Percentiles rank a stretch among this genome's conserved stretches.
phyloP scores from a whole-genome alignment of 495 filamentous ascomycete genomes.

The Cudoniella acicularis region DNA sequence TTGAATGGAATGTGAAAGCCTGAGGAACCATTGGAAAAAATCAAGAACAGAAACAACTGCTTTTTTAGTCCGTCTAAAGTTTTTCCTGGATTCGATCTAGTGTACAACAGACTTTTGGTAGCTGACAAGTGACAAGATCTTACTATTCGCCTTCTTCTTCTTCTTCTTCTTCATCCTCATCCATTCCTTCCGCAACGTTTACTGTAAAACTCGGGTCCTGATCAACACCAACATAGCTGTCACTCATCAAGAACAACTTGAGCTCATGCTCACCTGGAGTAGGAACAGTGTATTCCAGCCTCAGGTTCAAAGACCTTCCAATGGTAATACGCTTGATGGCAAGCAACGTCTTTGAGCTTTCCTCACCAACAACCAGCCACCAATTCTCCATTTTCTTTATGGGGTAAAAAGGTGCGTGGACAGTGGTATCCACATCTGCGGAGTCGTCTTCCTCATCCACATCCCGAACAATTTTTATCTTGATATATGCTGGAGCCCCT shows the following conservation, averaged over 20 bases:
- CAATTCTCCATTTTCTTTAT: slow-evolving; percentile 89
- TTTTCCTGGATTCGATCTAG: slow-evolving; percentile 23
- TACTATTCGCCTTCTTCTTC: slow-evolving; percentile 25
- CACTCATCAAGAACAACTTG: slow-evolving; percentile 92
- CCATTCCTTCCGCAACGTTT: slow-evolving; percentile 85
- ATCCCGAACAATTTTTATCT: slow-evolving; percentile 82
- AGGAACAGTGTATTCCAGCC: slow-evolving; percentile 84
- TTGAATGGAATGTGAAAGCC: slow-evolving; percentile 2
- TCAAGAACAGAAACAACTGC: slow-evolving; percentile 1
- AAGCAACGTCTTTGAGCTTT: slow-evolving; percentile 77
- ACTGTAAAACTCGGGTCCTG: slow-evolving; percentile 89
- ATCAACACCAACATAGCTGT: slow-evolving; percentile 96
- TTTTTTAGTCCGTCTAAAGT: slow-evolving; percentile 18
- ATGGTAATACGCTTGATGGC: slow-evolving; percentile 95
- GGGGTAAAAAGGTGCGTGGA: slow-evolving; percentile 96
- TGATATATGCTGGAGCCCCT: slow-evolving; percentile 77
- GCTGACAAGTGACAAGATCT: slow-evolving; percentile 6
- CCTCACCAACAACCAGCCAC: slow-evolving; percentile 95
- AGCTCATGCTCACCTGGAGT: slow-evolving; percentile 81
- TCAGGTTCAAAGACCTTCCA: slow-evolving; percentile 68
- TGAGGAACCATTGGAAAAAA: background rate
- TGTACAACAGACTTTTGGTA: slow-evolving; percentile 22
- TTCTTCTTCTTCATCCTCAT: slow-evolving; percentile 79
- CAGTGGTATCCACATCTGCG: slow-evolving; percentile 73
- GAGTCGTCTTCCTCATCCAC: slow-evolving; percentile 56